A percentile compares a stretch with the other conserved stretches of the same genome.
These are phyloP conservation scores for Wickerhamiella vanderwaltii DNA, from an alignment of 805 yeast species.

Conservation along the genomic window DNA sequence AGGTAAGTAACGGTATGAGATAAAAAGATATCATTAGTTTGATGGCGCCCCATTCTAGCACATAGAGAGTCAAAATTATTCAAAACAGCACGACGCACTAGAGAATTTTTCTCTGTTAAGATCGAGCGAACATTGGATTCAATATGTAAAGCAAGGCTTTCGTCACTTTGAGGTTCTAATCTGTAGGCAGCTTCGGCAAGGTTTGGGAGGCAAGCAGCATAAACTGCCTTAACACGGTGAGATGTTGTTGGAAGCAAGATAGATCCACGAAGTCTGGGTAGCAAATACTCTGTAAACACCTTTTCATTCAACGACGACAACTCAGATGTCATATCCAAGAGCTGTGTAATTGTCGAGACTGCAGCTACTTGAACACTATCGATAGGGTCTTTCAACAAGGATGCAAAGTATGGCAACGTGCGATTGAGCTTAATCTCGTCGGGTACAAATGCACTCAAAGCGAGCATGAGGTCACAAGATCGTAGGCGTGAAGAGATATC, in stretches of 20 bases:
- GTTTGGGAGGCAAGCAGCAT: slow-evolving; percentile 63
- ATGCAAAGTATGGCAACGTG: slow-evolving; percentile 64
- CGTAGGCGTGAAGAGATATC: slow-evolving; percentile 48
- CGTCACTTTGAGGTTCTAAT: slow-evolving; percentile 15
- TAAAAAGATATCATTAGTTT: slow-evolving; percentile 74
- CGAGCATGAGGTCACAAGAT: slow-evolving; percentile 65
- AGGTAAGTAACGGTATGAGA: slow-evolving; percentile 87
- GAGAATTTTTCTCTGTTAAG: slow-evolving; percentile 54
- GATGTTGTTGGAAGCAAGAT: slow-evolving; percentile 28
- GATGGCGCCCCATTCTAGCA: slow-evolving; percentile 71
- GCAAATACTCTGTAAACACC: slow-evolving; percentile 68
- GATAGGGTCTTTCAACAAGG: slow-evolving; percentile 57
- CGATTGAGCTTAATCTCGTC: slow-evolving; percentile 83
- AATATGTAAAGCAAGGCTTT: slow-evolving; percentile 34
- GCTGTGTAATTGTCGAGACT: slow-evolving; percentile 50
- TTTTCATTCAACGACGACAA: slow-evolving; percentile 65
- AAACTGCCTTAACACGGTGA: slow-evolving; percentile 44
- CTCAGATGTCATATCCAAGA: slow-evolving; percentile 48
- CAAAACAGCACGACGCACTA: slow-evolving; percentile 59
- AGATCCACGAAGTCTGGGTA: slow-evolving; percentile 52
- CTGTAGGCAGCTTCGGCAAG: slow-evolving; percentile 53
- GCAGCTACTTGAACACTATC: slow-evolving; percentile 58
- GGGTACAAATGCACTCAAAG: slow-evolving; percentile 59
- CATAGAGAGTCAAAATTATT: slow-evolving; percentile 66
- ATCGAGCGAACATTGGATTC: slow-evolving; percentile 54